phyloP scores from a whole-genome alignment of 2,329 filamentous ascomycete species.

The Aspergillus tanneri region DNA sequence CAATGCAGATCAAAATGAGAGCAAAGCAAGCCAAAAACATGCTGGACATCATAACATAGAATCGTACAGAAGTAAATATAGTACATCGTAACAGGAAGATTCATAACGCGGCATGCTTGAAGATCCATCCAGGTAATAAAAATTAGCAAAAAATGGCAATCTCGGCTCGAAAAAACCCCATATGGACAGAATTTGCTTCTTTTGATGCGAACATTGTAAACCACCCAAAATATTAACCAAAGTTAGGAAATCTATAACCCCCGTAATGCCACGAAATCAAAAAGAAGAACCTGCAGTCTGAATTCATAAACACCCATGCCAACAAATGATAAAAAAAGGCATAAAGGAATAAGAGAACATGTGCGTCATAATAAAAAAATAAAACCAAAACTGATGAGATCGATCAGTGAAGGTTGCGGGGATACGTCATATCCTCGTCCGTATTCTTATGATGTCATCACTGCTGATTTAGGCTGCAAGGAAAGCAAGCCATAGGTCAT shows the following conservation, averaged over 20 bases:
- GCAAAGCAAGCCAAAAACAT: slow-evolving; percentile 11
- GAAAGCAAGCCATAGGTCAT: slow-evolving; percentile 7
- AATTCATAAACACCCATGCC: slow-evolving; percentile 12
- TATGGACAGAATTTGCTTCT: slow-evolving; percentile 14
- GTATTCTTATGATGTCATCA: slow-evolving; percentile 23
- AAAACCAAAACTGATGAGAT: slow-evolving; percentile 7
- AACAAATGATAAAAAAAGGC: slow-evolving; percentile 7
- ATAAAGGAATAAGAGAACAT: slow-evolving; percentile 6
- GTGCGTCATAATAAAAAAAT: slow-evolving; percentile 22
- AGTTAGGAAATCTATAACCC: slow-evolving; percentile 16
- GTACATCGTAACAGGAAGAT: slow-evolving; percentile 19
- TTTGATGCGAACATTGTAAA: slow-evolving; percentile 15
- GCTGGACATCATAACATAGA: slow-evolving; percentile 17
- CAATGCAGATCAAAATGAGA: slow-evolving; percentile 16
- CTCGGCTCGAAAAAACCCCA: slow-evolving; percentile 3
- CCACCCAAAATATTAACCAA: slow-evolving; percentile 4
- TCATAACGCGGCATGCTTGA: slow-evolving; percentile 16
- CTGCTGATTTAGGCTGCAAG: slow-evolving; percentile 12
- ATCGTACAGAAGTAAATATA: slow-evolving; percentile 13
- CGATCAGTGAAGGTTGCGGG: not conserved
- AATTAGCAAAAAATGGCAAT: slow-evolving; percentile 1
- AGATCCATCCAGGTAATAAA: slow-evolving; percentile 5
- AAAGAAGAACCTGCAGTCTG: slow-evolving; percentile 14
- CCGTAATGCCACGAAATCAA: slow-evolving; percentile 8
- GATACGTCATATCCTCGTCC: slow-evolving; percentile 12